These are phyloP conservation scores for Talinum fruticosum DNA, from an alignment of 148 eudicot genomes.

Conservation along the genomic window DNA sequence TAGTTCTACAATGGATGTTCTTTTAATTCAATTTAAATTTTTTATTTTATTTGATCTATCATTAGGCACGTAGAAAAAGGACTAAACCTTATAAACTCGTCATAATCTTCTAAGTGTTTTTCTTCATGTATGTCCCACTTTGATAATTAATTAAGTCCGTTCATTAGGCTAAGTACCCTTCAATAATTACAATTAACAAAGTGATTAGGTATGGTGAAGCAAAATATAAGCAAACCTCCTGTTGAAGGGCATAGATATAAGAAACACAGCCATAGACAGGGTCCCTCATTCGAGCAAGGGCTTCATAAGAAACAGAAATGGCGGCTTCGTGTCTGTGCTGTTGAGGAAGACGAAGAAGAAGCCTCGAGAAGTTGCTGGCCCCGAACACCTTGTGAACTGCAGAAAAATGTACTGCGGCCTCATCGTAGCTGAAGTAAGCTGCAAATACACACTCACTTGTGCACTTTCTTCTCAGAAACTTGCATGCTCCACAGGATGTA, in stretches of 20 bases:
- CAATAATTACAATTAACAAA: too few relatives aligned
- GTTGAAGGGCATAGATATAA: slow-evolving; percentile 70
- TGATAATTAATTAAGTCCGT: too few relatives aligned
- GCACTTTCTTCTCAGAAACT: slow-evolving; percentile 74
- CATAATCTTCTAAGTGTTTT: too few relatives aligned
- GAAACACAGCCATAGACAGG: slow-evolving; percentile 80
- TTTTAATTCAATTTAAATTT: too few relatives aligned
- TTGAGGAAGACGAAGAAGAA: slow-evolving; percentile 55
- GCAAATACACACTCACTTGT: slow-evolving; percentile 65
- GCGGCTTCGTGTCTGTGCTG: slow-evolving; percentile 59
- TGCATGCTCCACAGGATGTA: slow-evolving; percentile 93
- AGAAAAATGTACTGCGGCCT: slow-evolving; percentile 55
- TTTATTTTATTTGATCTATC: too few relatives aligned
- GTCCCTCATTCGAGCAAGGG: slow-evolving; percentile 68
- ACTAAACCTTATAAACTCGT: too few relatives aligned
- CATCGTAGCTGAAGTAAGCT: slow-evolving; percentile 63
- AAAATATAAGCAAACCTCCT: slow-evolving; percentile 65
- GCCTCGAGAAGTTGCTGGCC: slow-evolving; percentile 74
- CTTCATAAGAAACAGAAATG: slow-evolving; percentile 57
- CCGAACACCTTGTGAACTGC: slow-evolving; percentile 89
- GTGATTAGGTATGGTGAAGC: too few relatives aligned
- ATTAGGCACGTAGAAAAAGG: too few relatives aligned
- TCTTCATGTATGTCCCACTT: too few relatives aligned
- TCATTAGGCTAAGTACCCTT: too few relatives aligned
- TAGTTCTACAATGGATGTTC: too few relatives aligned